These are phyloP conservation scores for Nannochloropsis oceanica DNA, from an alignment of 108 stramenopile genomes.

Conservation along the genomic window DNA sequence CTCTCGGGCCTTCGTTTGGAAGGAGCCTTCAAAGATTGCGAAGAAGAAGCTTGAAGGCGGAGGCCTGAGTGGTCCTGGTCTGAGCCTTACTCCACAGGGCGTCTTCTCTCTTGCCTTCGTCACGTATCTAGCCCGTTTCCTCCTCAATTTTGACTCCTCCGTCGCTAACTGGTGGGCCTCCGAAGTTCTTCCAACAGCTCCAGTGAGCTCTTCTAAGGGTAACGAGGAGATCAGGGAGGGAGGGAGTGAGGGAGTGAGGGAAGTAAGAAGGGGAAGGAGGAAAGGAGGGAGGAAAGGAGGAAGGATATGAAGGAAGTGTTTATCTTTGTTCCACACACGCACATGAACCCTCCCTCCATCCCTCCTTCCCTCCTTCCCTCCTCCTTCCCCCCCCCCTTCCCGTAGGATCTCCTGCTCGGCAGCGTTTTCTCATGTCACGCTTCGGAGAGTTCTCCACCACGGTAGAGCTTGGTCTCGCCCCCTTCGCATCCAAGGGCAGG, in stretches of 20 bases:
- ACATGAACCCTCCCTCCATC: neutral
- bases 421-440: neutral
- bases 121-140: conserved; percentile 32
- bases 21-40: neutral
- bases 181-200: neutral
- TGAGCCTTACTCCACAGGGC: neutral
- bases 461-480: neutral
- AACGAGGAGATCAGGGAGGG: neutral
- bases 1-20: neutral
- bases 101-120: conserved; percentile 19
- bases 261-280: neutral
- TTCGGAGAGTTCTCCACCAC: neutral
- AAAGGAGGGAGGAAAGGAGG: too few species aligned
- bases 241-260: too few species aligned
- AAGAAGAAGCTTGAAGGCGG: neutral
- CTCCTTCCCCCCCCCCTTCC: neutral
- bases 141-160: conserved; percentile 31
- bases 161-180: neutral
- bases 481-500: neutral
- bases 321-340: neutral
- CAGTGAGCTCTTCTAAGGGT: neutral
- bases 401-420: neutral
- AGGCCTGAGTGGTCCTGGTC: neutral
- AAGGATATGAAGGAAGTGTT: too few species aligned
- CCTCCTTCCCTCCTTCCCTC: neutral